Conservation (phyloP, 805 yeast species). For the Isabelozyma rhagii region DNA sequence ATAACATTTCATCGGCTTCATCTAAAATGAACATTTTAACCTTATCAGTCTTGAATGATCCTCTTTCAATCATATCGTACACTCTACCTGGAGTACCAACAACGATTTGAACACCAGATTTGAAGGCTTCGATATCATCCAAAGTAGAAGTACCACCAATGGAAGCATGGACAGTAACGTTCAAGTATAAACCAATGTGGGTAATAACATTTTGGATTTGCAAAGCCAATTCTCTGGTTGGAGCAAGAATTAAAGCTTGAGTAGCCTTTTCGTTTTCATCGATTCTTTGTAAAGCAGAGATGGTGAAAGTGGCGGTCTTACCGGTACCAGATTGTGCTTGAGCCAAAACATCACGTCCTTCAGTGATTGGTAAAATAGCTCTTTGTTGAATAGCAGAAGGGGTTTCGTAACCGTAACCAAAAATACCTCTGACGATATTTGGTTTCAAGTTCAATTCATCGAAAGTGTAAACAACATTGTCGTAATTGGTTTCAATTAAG, state of each 20-base stretch:
- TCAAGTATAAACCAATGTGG: slow-evolving; percentile 87
- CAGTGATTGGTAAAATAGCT: slow-evolving; percentile 75
- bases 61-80: slow-evolving; percentile 89
- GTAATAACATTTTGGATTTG: slow-evolving; percentile 94
- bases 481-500: slow-evolving; percentile 92
- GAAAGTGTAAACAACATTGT: slow-evolving; percentile 72
- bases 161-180: slow-evolving; percentile 90
- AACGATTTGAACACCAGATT: slow-evolving; percentile 85
- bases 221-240: slow-evolving; percentile 95
- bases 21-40: slow-evolving; percentile 93
- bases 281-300: slow-evolving; percentile 68
- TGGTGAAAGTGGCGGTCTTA: slow-evolving; percentile 84
- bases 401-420: slow-evolving; percentile 76
- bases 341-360: slow-evolving; percentile 70
- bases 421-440: slow-evolving; percentile 71
- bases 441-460: slow-evolving; percentile 76
- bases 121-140: slow-evolving; percentile 82
- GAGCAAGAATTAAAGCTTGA: slow-evolving; percentile 93
- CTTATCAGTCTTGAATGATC: slow-evolving; percentile 75
- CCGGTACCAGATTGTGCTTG: slow-evolving; percentile 92
- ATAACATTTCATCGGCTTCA: slow-evolving; percentile 97
- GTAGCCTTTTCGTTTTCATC: slow-evolving; percentile 71
- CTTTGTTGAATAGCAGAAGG: slow-evolving; percentile 83
- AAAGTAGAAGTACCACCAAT: slow-evolving; percentile 93
- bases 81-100: slow-evolving; percentile 99